Base-by-base conservation (phyloP, 257 asterid species). In the Plectranthus barbatus region DNA sequence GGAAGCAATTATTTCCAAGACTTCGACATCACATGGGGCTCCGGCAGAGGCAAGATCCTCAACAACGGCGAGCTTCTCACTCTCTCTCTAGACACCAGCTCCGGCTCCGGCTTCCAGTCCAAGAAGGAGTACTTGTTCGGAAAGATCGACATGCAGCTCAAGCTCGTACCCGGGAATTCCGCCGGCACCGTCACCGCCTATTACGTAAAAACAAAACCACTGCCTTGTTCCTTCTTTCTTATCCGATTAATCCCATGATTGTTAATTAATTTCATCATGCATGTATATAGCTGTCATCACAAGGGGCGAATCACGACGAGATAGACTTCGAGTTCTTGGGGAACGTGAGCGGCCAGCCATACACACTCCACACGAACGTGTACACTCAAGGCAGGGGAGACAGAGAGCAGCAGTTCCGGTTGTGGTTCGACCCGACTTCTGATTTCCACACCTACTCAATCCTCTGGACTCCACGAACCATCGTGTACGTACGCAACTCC, bases 261-360 rank as follows among this genome's bases (percentile, higher is more conserved):
- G n/a, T n/a, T n/a, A n/a, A n/a, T n/a, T n/a, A n/a, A n/a, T n/a
- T n/a, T n/a, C n/a, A n/a, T n/a, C n/a, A n/a, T n/a, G n/a, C n/a
- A n/a, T 26, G 5, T 26, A 26, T 26, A 26, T 26, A 83, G 90
- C 34, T 82, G 61, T 84, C 95, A 15, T 87, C 93, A 10, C 15
- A 66, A 39, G 93, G 95, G 17, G 1, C 56, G 12, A 74, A 15
- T 57, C 95, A 74, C 34, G 95, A 84, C 45, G 95, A 87, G 66
- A 87, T 87, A 63, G 95, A 87, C 59, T 79, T 84, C 20, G 95
- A 87, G 76, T 85, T 87, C 64, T 64, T 87, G 80, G 95, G 94
- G 33, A 87, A 87, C 49, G 14, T 80, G 8, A 84, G 81, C 26
- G 95, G 90, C 0, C 74, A 84, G 17, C 95, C 93, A 4, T 82